phyloP scores from a whole-genome alignment of 345 rosid species.

The Erodium maritimum region DNA sequence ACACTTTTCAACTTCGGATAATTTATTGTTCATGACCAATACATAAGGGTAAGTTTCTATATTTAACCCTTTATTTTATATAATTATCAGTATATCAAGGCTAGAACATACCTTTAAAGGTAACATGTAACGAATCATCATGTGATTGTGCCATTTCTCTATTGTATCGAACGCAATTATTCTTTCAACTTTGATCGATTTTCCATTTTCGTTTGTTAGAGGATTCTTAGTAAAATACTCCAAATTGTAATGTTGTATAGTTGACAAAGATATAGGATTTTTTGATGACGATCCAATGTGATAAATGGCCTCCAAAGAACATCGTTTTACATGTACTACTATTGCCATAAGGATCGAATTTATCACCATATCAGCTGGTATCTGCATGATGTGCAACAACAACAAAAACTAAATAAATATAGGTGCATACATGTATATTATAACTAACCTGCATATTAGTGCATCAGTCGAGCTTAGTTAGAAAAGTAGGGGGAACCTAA shows the following conservation, averaged over 20 bases:
- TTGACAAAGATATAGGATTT: conserved; percentile 5
- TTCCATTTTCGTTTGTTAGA: conserved; percentile 3
- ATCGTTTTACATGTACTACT: neutral
- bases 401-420: too few relatives aligned
- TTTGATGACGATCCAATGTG: conserved; percentile 18
- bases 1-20: too few relatives aligned
- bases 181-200: neutral
- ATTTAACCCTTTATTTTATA: too few relatives aligned
- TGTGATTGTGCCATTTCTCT: neutral
- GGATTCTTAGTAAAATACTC: conserved; percentile 11
- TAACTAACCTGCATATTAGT: too few relatives aligned
- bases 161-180: neutral
- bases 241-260: neutral
- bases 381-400: too few relatives aligned
- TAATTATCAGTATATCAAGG: too few relatives aligned
- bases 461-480: too few relatives aligned
- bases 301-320: conserved; percentile 2
- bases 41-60: too few relatives aligned
- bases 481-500: too few relatives aligned
- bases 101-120: conserved; percentile 17
- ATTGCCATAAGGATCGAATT: conserved; percentile 8
- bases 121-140: conserved; percentile 1
- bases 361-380: conserved; percentile 14
- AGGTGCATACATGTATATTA: too few relatives aligned
- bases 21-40: too few relatives aligned